Percentiles rank a stretch among this genome's conserved stretches.
Evolutionary conservation across 129 eudicot species (phyloP).

Genomic region (Solidago caesia): DNA sequence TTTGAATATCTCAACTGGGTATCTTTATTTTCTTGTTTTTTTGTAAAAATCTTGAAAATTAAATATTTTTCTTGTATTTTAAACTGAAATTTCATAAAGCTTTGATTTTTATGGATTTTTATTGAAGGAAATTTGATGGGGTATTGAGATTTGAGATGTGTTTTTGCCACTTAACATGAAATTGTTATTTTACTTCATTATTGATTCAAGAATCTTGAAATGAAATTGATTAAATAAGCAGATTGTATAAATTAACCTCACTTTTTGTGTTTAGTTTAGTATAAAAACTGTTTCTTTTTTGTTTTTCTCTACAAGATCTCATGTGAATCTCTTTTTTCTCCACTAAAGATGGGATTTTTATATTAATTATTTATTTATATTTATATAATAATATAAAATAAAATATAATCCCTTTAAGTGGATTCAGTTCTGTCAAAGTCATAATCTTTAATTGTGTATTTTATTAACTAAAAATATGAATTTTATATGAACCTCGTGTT

Average conservation of each 20-base stretch:
- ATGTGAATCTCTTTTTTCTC: slow-evolving; percentile 14
- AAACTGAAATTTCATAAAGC: too few relatives aligned
- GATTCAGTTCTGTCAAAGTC: slow-evolving; percentile 21
- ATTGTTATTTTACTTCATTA: slow-evolving; percentile 22
- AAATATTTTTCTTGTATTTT: too few relatives aligned
- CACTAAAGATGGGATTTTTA: slow-evolving; percentile 26
- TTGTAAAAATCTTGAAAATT: background rate
- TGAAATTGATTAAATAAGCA: slow-evolving; percentile 20
- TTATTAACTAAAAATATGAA: background rate
- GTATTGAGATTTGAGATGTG: slow-evolving; percentile 22
- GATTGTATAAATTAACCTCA: slow-evolving; percentile 4
- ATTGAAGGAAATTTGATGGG: too few relatives aligned
- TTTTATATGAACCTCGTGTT: slow-evolving; percentile 20
- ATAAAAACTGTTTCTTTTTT: slow-evolving; percentile 14
- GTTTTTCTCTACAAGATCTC: slow-evolving; percentile 30
- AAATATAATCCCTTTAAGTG: background rate
- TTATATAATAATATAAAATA: too few relatives aligned
- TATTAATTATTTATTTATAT: background rate
- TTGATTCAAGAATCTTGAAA: slow-evolving; percentile 30
- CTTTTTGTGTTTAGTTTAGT: slow-evolving; percentile 19
- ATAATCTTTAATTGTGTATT: slow-evolving; percentile 25
- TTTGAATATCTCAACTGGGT: slow-evolving; percentile 24
- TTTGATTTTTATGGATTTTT: too few relatives aligned
- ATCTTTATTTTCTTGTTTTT: background rate
- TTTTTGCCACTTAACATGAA: background rate